A percentile compares a stretch with the other conserved stretches of the same genome.
phyloP scores from a whole-genome alignment of 495 filamentous ascomycete genomes.

The Hypoxylon lenormandii region DNA sequence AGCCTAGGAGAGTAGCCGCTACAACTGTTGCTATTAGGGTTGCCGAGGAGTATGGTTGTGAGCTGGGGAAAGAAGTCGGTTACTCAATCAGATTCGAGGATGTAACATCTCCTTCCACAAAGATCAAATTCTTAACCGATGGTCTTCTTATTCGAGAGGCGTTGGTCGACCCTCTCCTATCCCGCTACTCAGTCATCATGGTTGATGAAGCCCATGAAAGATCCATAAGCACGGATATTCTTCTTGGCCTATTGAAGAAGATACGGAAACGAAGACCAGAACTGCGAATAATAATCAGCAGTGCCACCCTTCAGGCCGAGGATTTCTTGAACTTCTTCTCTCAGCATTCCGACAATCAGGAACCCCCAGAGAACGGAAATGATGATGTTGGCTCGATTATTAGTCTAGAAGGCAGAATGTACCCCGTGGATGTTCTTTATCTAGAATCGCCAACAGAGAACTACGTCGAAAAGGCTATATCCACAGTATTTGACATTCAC shows the following conservation, averaged over 20 bases:
- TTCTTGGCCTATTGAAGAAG: slow-evolving; percentile 95
- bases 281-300: slow-evolving; percentile 89
- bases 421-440: slow-evolving; percentile 90
- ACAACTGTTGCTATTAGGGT: slow-evolving; percentile 91
- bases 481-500: slow-evolving; percentile 94
- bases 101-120: slow-evolving; percentile 84
- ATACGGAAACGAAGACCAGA: slow-evolving; percentile 85
- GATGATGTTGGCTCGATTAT: slow-evolving; percentile 75
- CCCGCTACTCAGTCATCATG: slow-evolving; percentile 96
- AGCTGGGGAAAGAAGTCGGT: slow-evolving; percentile 92
- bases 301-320: slow-evolving; percentile 92
- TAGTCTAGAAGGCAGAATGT: slow-evolving; percentile 89
- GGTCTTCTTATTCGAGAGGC: slow-evolving; percentile 94
- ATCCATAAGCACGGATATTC: slow-evolving; percentile 90
- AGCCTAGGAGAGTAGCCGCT: slow-evolving; percentile 93
- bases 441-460: slow-evolving; percentile 83
- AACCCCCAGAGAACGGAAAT: slow-evolving; percentile 56
- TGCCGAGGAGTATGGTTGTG: slow-evolving; percentile 90
- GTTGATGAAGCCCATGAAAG: slow-evolving; percentile 98
- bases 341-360: slow-evolving; percentile 57
- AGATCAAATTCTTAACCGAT: slow-evolving; percentile 97
- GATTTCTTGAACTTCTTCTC: slow-evolving; percentile 87
- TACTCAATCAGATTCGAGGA: slow-evolving; percentile 98
- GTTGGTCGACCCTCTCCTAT: slow-evolving; percentile 89
- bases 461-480: slow-evolving; percentile 86